phyloP scores from a whole-genome alignment of 208 protist genomes.

The Trypanosoma congolense region DNA sequence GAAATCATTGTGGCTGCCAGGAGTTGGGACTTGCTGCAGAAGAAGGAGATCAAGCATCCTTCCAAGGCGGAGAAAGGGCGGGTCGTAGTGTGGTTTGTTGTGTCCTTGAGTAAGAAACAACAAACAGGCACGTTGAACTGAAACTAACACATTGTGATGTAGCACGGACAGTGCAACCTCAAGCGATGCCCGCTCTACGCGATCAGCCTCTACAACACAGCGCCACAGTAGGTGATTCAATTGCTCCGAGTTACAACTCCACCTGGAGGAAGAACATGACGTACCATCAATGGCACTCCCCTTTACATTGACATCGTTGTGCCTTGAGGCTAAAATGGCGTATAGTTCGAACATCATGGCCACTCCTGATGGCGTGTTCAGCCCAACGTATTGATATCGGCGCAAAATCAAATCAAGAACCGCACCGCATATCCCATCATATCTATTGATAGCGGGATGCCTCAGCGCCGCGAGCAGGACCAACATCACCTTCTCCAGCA shows the following conservation, averaged over 20 bases:
- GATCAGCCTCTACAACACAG: constrained; percentile 14
- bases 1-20: background rate
- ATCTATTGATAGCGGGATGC: background rate
- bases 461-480: background rate
- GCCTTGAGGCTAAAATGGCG: background rate
- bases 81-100: constrained; percentile 24
- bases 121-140: constrained; percentile 22
- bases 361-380: constrained; percentile 19
- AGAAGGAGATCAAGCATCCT: constrained; percentile 16
- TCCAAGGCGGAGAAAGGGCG: constrained; percentile 27
- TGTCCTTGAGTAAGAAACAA: constrained; percentile 20
- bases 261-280: no score
- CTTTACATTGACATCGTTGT: background rate
- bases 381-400: constrained; percentile 25
- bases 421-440: background rate
- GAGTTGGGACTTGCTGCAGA: background rate
- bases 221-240: constrained; percentile 19
- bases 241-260: no score
- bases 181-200: constrained; percentile 6
- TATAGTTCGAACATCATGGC: constrained; percentile 18
- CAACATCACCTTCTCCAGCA: constrained; percentile 24
- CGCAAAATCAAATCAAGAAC: constrained; percentile 18
- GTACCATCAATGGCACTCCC: background rate
- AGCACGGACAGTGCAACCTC: constrained; percentile 5
- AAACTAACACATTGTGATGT: background rate